Conservation (phyloP, 1,139 yeast species). For the Geotrichum cucujoidarum region DNA sequence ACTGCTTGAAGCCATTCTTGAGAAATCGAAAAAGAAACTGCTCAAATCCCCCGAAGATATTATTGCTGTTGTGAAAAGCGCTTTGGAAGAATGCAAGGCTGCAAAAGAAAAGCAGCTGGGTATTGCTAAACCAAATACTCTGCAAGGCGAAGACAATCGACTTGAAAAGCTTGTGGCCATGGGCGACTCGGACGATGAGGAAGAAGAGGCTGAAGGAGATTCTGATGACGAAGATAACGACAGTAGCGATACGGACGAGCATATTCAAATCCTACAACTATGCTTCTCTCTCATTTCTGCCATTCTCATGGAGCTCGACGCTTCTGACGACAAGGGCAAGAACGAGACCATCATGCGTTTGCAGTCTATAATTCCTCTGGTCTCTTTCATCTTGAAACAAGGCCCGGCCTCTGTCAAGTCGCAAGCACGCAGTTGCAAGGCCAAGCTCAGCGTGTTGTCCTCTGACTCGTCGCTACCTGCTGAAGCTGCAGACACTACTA, state of each 20-base stretch:
- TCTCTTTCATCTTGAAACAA: slow-evolving; percentile 30
- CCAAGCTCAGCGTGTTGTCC: slow-evolving; percentile 6
- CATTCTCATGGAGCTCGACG: slow-evolving; percentile 26
- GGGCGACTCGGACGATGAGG: slow-evolving; percentile 25
- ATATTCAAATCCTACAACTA: slow-evolving; percentile 31
- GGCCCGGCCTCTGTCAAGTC: slow-evolving; percentile 20
- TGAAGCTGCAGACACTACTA: neutral
- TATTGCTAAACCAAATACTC: slow-evolving; percentile 8
- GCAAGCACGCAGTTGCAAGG: slow-evolving; percentile 21
- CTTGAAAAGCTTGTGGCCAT: slow-evolving; percentile 10
- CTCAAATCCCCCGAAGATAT: slow-evolving; percentile 60
- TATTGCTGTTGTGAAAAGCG: slow-evolving; percentile 50
- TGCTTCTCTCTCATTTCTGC: slow-evolving; percentile 32
- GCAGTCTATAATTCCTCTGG: slow-evolving; percentile 39
- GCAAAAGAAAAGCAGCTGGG: slow-evolving; percentile 8
- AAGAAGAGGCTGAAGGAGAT: slow-evolving; percentile 29
- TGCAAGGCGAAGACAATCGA: slow-evolving; percentile 14
- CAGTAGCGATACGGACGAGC: slow-evolving; percentile 28
- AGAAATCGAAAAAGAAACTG: slow-evolving; percentile 54
- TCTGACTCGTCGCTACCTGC: neutral
- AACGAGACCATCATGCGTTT: slow-evolving; percentile 40
- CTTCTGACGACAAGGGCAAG: neutral
- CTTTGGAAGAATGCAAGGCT: slow-evolving; percentile 37
- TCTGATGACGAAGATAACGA: slow-evolving; percentile 32
- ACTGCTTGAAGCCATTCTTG: slow-evolving; percentile 59